Evolutionary conservation across 148 eudicot species (phyloP), one percentile per base, ranked within the genome.

Genomic region (Dysphania ambrosioides): DNA sequence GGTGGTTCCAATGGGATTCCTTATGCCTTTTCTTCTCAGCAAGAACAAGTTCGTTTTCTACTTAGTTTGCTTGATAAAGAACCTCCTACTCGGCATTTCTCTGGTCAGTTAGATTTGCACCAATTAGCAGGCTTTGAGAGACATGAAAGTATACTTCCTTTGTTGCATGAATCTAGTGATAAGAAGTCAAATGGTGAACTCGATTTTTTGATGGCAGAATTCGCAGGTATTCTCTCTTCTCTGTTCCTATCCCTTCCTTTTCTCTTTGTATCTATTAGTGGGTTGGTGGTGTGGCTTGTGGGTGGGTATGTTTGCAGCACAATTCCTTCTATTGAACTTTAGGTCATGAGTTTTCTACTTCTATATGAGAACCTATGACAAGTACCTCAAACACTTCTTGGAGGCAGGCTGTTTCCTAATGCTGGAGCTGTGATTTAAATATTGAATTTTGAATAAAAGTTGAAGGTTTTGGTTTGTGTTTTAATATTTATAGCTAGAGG

Each of bases 1-100:
- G 84, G 83, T 81, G 85, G 73, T 74, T 84, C 90, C n/a, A 90
- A 85, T 81, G 91, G 86, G 41, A 70, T 71, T 72, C 68, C 85
- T 62, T 65, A 86, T 57, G 75, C 79, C 26, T 70, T 74, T 71
- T 85, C 85, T 66, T 75, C 81, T 57, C 97, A 85, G 72, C 97
- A 88, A 75, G 98, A 89, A 34, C 91, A 89, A 72, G 89, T 92
- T 62, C 87, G 97, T 58, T 96, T 97, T 75, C 85, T 93, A 80
- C 87, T 92, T 61, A 92, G 97, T 86, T 87, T 92, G 80, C 77
- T 95, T 83, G 99, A 95, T 66, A 95, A 88, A 83, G 97, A 95
- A 75, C 97, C 94, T 49, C 97, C 97, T 70, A 90, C 97, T 2
- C 82, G 92, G 57, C 93, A 89, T 86, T 86, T 92, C 67, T 95